Conservation (phyloP, 257 asterid species). For the Rhazya stricta region DNA sequence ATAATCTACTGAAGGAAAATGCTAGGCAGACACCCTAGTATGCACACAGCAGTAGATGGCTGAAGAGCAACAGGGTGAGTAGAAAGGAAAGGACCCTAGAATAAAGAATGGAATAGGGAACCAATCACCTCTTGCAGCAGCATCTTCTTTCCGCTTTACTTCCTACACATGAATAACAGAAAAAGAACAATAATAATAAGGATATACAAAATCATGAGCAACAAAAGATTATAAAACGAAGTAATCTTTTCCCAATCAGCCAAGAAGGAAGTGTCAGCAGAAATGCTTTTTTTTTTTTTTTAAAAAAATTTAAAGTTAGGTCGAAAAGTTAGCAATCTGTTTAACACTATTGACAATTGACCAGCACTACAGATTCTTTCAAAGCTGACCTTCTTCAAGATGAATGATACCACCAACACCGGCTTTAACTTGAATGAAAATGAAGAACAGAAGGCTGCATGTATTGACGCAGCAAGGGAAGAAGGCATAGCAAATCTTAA, state of each 20-base stretch:
- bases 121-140: constrained; percentile 72
- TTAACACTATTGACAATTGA: not conserved
- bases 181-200: not conserved
- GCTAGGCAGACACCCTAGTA: not conserved
- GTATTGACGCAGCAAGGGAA: not conserved
- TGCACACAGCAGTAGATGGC: not conserved
- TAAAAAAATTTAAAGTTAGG: not conserved
- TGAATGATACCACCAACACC: not conserved
- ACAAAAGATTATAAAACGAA: not conserved
- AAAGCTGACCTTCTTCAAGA: not conserved
- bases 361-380: not conserved
- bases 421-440: too few relatives aligned
- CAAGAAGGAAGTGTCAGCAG: not conserved
- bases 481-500: not conserved
- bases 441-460: not conserved
- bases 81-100: not conserved
- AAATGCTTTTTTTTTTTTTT: not conserved
- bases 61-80: not conserved
- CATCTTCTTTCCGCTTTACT: constrained; percentile 71
- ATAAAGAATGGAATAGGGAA: constrained; percentile 14
- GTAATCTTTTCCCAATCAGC: not conserved
- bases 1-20: not conserved
- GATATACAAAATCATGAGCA: not conserved
- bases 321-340: not conserved
- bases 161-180: constrained; percentile 37